A percentile compares a stretch with the other conserved stretches of the same genome.
Evolutionary conservation across 176 grass and related monocot species (phyloP).

Genomic region (Calamus simplicifolius): DNA sequence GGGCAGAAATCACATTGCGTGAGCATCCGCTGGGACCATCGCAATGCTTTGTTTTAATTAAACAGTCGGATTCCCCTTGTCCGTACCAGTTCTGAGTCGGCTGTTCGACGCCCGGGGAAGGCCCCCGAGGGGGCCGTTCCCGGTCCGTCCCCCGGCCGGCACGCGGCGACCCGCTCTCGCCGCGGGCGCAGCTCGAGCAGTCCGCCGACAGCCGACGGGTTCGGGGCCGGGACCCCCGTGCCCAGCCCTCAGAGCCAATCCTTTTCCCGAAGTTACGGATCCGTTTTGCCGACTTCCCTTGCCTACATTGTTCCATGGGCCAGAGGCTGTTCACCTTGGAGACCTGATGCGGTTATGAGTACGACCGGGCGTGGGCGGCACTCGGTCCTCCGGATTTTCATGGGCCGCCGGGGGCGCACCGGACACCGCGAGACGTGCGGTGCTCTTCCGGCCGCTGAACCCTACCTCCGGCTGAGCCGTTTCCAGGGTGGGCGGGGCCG

Average conservation of each 20-base stretch:
- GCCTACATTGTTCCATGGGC: slow-evolving; percentile 45
- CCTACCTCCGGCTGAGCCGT: too few relatives aligned
- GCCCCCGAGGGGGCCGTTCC: too few relatives aligned
- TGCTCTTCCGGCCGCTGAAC: slow-evolving; percentile 48
- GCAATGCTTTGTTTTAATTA: slow-evolving; percentile 58
- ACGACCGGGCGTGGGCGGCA: slow-evolving; percentile 33
- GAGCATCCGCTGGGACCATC: slow-evolving; percentile 37
- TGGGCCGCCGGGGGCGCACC: slow-evolving; percentile 52
- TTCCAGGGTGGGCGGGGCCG: too few relatives aligned
- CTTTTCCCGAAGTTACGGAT: slow-evolving; percentile 47
- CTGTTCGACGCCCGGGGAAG: slow-evolving; percentile 38
- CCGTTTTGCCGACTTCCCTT: slow-evolving; percentile 43
- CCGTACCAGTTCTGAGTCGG: slow-evolving; percentile 35
- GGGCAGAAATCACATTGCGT: slow-evolving; percentile 52
- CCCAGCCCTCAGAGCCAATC: slow-evolving; percentile 49
- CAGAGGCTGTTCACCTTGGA: slow-evolving; percentile 49
- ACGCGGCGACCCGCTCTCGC: too few relatives aligned
- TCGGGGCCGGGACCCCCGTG: too few relatives aligned
- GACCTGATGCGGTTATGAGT: slow-evolving; percentile 52
- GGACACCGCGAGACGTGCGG: slow-evolving; percentile 47
- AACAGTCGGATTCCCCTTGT: slow-evolving; percentile 52
- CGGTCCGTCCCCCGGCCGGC: too few relatives aligned
- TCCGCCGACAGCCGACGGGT: too few relatives aligned
- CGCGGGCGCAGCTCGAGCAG: too few relatives aligned
- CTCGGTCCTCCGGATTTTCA: slow-evolving; percentile 51